These are phyloP conservation scores for Trichoderma sp. DNA, from an alignment of 2,329 filamentous ascomycete species.

Conservation along the genomic window DNA sequence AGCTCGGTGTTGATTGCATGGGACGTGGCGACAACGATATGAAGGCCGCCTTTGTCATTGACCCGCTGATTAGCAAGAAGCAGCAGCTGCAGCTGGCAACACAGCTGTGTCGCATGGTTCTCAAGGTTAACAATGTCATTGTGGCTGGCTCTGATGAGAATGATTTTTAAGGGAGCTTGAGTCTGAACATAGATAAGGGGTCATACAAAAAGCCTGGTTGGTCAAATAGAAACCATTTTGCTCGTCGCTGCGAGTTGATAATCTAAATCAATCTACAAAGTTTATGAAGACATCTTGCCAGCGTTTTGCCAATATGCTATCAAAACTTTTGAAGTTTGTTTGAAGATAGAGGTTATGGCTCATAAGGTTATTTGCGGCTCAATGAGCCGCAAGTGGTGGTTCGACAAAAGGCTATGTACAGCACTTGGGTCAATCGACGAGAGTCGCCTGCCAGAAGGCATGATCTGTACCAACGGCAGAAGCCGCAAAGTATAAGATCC, in stretches of 20 bases:
- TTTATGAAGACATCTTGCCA: background rate
- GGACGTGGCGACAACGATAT: constrained; percentile 92
- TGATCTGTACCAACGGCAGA: background rate
- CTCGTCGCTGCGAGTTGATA: constrained; percentile 10
- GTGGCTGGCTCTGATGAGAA: constrained; percentile 84
- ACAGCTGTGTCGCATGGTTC: constrained; percentile 95
- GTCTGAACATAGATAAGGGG: constrained; percentile 27
- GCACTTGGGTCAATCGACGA: background rate
- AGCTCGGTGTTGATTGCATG: constrained; percentile 97
- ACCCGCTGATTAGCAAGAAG: constrained; percentile 96
- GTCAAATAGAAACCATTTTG: constrained; percentile 24
- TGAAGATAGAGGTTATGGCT: background rate
- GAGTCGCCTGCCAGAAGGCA: background rate
- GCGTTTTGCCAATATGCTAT: background rate
- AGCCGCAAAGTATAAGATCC: background rate
- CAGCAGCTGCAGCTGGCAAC: constrained; percentile 96
- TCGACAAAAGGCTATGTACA: background rate
- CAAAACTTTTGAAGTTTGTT: background rate
- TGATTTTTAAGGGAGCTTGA: constrained; percentile 65
- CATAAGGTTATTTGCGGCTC: background rate
- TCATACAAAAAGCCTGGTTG: constrained; percentile 31
- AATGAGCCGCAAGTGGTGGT: background rate
- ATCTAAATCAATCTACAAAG: constrained; percentile 14
- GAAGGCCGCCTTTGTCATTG: constrained; percentile 97
- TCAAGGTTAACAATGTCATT: constrained; percentile 97